Conservation (phyloP, 257 asterid genomes). For the Salvia splendens region DNA sequence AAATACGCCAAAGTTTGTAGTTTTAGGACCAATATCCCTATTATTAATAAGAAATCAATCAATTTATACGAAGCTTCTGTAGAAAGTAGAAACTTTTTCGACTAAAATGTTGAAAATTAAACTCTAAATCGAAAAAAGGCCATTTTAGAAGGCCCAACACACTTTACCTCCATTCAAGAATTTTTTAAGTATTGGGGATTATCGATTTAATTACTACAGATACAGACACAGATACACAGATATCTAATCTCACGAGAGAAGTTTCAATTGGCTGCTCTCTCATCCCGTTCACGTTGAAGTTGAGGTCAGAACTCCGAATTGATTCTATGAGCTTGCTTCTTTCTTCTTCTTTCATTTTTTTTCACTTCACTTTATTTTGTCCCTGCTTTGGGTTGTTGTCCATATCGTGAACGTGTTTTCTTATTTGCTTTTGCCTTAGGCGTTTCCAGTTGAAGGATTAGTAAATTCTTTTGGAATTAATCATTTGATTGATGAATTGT, state of each 20-base stretch:
- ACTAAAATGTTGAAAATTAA: too few relatives aligned
- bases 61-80: too few relatives aligned
- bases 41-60: too few relatives aligned
- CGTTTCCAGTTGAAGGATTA: slow-evolving; percentile 6
- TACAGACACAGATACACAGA: not conserved
- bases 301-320: slow-evolving; percentile 24
- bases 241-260: not conserved
- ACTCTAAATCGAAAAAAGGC: too few relatives aligned
- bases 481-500: not conserved
- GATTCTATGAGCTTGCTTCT: not conserved
- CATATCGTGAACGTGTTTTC: not conserved
- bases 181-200: too few relatives aligned
- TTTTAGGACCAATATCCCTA: too few relatives aligned
- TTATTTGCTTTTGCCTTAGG: not conserved
- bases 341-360: not conserved
- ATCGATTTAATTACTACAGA: too few relatives aligned
- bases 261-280: slow-evolving; percentile 3
- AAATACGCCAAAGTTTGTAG: too few relatives aligned
- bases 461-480: not conserved
- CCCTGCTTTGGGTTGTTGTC: not conserved
- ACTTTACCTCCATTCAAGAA: too few relatives aligned
- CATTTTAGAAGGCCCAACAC: too few relatives aligned
- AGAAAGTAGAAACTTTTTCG: too few relatives aligned
- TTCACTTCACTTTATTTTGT: not conserved
- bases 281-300: slow-evolving; percentile 2